Percentiles rank a stretch among this genome's conserved stretches.
Conservation (phyloP, 352 stramenopile species). For the Pythium aphanidermatum region DNA sequence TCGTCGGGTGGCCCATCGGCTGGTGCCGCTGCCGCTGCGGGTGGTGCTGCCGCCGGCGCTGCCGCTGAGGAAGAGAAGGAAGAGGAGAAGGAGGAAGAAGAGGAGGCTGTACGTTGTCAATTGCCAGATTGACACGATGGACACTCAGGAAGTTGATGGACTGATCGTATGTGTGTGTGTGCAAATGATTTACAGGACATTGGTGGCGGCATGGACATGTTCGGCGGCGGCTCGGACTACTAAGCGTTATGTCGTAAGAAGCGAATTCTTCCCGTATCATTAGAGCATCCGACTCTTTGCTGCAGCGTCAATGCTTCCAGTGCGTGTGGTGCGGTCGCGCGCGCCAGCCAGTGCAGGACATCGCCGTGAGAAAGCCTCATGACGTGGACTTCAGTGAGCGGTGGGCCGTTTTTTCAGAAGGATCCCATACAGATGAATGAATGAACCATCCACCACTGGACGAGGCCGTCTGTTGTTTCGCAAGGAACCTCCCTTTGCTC, state of each 20-base stretch:
- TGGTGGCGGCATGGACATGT: constrained; percentile 86
- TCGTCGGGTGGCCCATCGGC: constrained; percentile 50
- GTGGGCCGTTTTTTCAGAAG: too few relatives aligned
- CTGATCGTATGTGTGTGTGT: too few relatives aligned
- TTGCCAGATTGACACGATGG: too few relatives aligned
- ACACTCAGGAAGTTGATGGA: too few relatives aligned
- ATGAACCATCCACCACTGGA: too few relatives aligned
- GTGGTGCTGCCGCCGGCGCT: constrained; percentile 30
- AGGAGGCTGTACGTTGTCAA: constrained; percentile 41
- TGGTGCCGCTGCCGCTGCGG: constrained; percentile 30
- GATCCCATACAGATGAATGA: constrained; percentile 15
- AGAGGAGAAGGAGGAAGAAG: constrained; percentile 60
- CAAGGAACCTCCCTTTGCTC: constrained; percentile 1
- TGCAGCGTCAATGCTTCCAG: neutral
- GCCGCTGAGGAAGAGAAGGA: constrained; percentile 31
- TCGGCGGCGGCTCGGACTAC: constrained; percentile 69
- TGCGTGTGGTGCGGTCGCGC: neutral
- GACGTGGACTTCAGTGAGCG: too few relatives aligned
- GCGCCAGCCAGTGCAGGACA: neutral
- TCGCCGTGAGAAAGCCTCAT: too few relatives aligned
- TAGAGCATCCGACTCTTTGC: constrained; percentile 4
- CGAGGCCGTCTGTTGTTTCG: constrained; percentile 16
- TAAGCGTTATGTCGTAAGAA: neutral
- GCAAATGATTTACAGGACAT: too few relatives aligned
- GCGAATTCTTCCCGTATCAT: constrained; percentile 12